Base-by-base conservation (phyloP, 805 yeast species). In the Wickerhamiella spandovensis region DNA sequence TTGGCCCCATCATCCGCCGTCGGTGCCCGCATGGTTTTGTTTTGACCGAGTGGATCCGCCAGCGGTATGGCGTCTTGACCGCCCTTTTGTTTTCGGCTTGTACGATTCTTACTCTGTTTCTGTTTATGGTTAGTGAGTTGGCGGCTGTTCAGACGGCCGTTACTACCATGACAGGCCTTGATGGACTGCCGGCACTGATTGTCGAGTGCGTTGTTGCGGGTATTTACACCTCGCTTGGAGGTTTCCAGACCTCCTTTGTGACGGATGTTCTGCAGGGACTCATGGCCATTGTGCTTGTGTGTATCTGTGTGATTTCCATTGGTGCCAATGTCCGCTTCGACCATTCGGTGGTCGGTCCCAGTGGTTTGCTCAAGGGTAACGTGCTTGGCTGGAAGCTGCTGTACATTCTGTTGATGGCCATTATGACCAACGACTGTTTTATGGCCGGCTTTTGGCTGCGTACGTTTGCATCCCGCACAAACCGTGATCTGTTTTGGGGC, bases 361-460 rank as follows among this genome's bases (percentile, higher is more conserved):
- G 81, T 8, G 81, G 82, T 2, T 66, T 88, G 56, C 67, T 84
- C 52, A 74, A 78, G 37, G 76, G 80, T 1, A 82, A 79, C 61
- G 76, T 75, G 56, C 71, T 88, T 38, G 95, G 95, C n/a, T 88
- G 95, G 94, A 92, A 87, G 72, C 73, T 89, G 56, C 64, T 89
- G 32, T 89, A 87, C 63, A 88, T 89, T 55, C 71, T 89, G 56
- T 76, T 82, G 5, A 81, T 89, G 30, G 96, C 97, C 23, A 84
- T 89, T 61, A 75, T 86, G 50, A 84, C 96, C 32, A 89, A 89
- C 61, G 95, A 87, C 63, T 78, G 89, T 63, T 89, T 89, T 67
- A 69, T 89, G 73, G 77, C 95, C 30, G 95, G 95, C 0, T 88
- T 89, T 64, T 89, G 97, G 97, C 69, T 89, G 54, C 74, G 97